Evolutionary conservation across 2,329 filamentous ascomycete species (phyloP).

Genomic region (Helicocarpus griseus): DNA sequence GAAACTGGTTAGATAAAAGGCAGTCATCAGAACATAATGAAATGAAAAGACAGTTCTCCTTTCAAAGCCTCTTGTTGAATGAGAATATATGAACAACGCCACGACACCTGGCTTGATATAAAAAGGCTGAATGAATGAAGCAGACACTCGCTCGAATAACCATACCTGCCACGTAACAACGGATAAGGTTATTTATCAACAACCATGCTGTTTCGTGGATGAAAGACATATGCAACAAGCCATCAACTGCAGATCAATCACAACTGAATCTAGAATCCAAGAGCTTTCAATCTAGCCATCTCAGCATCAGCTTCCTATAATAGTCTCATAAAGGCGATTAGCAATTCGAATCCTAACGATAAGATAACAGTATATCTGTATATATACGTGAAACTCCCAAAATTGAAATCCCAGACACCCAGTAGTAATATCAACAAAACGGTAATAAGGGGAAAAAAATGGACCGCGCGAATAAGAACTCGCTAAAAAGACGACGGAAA

Average conservation of each 20-base stretch:
- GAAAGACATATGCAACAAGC: neutral
- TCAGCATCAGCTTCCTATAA: conserved; percentile 4
- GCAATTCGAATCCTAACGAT: conserved; percentile 1
- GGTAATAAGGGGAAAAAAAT: neutral
- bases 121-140: neutral
- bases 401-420: neutral
- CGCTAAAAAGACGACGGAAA: neutral
- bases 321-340: neutral
- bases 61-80: neutral
- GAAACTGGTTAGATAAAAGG: no score
- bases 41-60: neutral
- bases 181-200: no score
- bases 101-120: neutral
- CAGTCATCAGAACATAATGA: no score
- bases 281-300: neutral
- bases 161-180: neutral
- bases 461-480: neutral
- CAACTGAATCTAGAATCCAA: neutral
- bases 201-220: neutral
- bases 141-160: neutral
- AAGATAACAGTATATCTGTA: neutral
- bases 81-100: neutral
- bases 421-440: neutral
- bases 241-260: neutral
- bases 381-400: neutral